These are phyloP conservation scores for Candida dendrica DNA, from an alignment of 805 yeast species.

Conservation along the genomic window DNA sequence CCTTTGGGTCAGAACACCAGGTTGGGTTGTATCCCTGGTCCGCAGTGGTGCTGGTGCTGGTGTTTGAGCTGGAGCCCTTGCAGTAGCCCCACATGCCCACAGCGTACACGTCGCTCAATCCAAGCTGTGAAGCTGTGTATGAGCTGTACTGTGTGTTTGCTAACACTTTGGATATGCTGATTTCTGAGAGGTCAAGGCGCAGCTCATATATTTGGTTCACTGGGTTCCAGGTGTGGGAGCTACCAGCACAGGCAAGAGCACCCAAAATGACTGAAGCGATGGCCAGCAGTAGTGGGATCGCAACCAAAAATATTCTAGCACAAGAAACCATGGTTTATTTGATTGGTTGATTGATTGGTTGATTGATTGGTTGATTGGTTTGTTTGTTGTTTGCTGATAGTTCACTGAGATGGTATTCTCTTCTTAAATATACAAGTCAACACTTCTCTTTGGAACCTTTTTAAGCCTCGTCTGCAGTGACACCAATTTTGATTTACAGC, in stretches of 20 bases:
- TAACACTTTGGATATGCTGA: slow-evolving; percentile 18
- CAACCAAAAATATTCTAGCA: slow-evolving; percentile 19
- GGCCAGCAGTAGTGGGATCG: slow-evolving; percentile 25
- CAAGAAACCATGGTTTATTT: slow-evolving; percentile 13
- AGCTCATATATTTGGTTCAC: slow-evolving; percentile 40
- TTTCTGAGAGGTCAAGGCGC: slow-evolving; percentile 34
- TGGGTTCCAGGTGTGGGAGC: slow-evolving; percentile 33
- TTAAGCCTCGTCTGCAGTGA: too few relatives aligned
- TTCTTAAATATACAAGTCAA: too few relatives aligned
- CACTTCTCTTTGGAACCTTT: too few relatives aligned
- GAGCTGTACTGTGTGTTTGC: slow-evolving; percentile 4
- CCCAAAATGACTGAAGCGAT: slow-evolving; percentile 39
- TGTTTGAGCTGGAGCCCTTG: slow-evolving; percentile 32
- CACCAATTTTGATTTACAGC: too few relatives aligned
- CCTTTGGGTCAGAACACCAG: slow-evolving; percentile 47
- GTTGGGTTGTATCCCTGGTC: slow-evolving; percentile 25
- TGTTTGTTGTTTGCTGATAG: too few relatives aligned
- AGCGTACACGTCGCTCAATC: slow-evolving; percentile 40
- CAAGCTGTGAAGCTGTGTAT: slow-evolving; percentile 20
- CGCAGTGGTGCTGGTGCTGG: neutral
- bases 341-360: too few relatives aligned
- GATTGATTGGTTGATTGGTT: too few relatives aligned
- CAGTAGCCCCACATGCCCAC: slow-evolving; percentile 66
- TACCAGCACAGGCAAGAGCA: slow-evolving; percentile 46
- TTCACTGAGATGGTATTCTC: too few relatives aligned